These are phyloP conservation scores for Aspergillus incahuasiensis DNA, from an alignment of 495 filamentous ascomycete species.

Conservation along the genomic window DNA sequence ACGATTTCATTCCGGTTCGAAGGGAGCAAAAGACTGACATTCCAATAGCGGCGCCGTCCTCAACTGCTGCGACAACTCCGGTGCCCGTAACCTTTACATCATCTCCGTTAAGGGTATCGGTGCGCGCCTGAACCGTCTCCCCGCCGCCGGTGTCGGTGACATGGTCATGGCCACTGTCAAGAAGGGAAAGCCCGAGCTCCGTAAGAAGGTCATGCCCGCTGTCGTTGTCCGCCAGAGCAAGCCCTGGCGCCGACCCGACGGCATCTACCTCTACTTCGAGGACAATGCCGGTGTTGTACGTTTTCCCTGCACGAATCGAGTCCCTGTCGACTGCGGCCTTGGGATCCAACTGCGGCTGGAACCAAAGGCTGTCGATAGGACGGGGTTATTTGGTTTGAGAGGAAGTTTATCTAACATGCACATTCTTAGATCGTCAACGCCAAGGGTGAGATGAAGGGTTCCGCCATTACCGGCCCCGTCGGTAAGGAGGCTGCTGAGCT, in stretches of 20 bases:
- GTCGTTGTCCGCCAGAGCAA: slow-evolving; percentile 98
- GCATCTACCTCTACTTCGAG: slow-evolving; percentile 99
- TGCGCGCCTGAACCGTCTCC: slow-evolving; percentile 96
- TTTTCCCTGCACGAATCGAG: background rate
- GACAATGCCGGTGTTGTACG: slow-evolving; percentile 96
- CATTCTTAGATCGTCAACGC: slow-evolving; percentile 88
- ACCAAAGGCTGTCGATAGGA: no score
- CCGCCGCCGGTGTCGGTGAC: slow-evolving; percentile 95
- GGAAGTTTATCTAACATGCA: background rate
- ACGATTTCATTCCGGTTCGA: background rate
- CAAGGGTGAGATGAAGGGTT: slow-evolving; percentile 99
- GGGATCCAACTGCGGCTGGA: no score
- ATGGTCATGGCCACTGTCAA: slow-evolving; percentile 99
- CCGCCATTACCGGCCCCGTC: slow-evolving; percentile 96
- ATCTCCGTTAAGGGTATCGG: slow-evolving; percentile 99
- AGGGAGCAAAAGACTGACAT: slow-evolving; percentile 22
- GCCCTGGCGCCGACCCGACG: slow-evolving; percentile 96
- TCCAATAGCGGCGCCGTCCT: slow-evolving; percentile 79
- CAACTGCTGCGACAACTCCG: slow-evolving; percentile 98
- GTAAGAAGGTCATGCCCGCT: slow-evolving; percentile 99
- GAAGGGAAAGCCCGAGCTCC: slow-evolving; percentile 99
- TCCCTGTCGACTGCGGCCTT: background rate
- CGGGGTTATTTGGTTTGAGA: background rate
- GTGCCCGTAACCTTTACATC: slow-evolving; percentile 99
- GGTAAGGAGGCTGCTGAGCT: slow-evolving; percentile 99